These are phyloP conservation scores for Pouteria glomerata DNA, from an alignment of 148 eudicot species.

Conservation along the genomic window DNA sequence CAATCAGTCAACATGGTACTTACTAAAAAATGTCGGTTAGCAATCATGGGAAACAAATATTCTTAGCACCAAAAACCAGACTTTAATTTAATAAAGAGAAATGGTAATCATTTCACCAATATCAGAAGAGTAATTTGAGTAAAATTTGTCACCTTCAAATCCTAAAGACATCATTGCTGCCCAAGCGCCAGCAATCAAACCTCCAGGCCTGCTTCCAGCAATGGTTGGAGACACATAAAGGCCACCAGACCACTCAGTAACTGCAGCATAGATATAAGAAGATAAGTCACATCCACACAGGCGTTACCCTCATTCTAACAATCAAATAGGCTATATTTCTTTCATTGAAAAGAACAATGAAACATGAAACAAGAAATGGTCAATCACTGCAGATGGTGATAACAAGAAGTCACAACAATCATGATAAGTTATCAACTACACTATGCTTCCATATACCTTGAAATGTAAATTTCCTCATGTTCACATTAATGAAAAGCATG, in stretches of 20 bases:
- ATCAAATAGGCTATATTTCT: background rate
- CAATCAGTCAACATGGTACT: background rate
- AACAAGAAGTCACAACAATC: background rate
- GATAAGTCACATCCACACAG: background rate
- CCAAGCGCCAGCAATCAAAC: conserved; percentile 98
- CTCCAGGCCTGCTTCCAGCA: conserved; percentile 99
- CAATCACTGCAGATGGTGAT: background rate
- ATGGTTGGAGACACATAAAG: conserved; percentile 94
- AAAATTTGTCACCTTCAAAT: conserved; percentile 50
- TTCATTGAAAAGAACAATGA: conserved; percentile 2
- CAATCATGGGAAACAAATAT: background rate
- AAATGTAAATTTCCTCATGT: background rate
- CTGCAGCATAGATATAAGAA: conserved; percentile 39
- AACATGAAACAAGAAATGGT: background rate
- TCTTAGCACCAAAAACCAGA: background rate
- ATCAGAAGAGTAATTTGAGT: background rate
- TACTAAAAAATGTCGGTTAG: background rate
- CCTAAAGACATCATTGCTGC: conserved; percentile 97
- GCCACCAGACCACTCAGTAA: conserved; percentile 99
- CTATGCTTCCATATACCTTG: background rate
- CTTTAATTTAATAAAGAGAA: background rate
- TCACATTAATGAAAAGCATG: background rate
- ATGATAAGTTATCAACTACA: background rate
- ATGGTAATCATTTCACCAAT: background rate
- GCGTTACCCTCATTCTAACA: background rate